These are phyloP conservation scores for Fusarium camptoceras DNA, from an alignment of 2,329 filamentous ascomycete species.

Conservation along the genomic window DNA sequence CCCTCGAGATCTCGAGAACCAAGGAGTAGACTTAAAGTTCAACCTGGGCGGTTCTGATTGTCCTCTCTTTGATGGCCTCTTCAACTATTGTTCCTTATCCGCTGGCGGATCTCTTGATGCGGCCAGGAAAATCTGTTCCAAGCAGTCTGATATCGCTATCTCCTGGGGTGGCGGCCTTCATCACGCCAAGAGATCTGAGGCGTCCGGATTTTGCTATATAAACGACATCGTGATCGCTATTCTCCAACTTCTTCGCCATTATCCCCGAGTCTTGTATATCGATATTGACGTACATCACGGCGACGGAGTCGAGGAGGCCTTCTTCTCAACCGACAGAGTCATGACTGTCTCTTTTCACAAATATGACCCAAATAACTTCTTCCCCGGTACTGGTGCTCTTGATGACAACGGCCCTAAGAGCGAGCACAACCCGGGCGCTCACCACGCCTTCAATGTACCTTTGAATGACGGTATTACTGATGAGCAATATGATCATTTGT, in stretches of 20 bases:
- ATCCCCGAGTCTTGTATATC: constrained; percentile 91
- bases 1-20: constrained; percentile 73
- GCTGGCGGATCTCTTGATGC: constrained; percentile 91
- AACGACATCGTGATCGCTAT: constrained; percentile 98
- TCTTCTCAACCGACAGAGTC: constrained; percentile 88
- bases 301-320: constrained; percentile 91
- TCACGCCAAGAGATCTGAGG: constrained; percentile 94
- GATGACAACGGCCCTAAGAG: constrained; percentile 86
- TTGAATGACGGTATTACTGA: constrained; percentile 92
- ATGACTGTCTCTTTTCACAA: constrained; percentile 98
- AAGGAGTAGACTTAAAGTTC: constrained; percentile 75
- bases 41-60: constrained; percentile 94
- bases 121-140: constrained; percentile 85
- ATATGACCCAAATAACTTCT: constrained; percentile 86
- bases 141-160: constrained; percentile 93
- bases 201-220: constrained; percentile 97
- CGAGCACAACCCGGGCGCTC: constrained; percentile 86
- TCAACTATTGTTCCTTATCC: constrained; percentile 94
- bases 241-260: constrained; percentile 83
- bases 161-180: constrained; percentile 98
- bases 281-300: constrained; percentile 95
- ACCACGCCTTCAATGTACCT: constrained; percentile 91
- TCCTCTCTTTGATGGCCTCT: constrained; percentile 94
- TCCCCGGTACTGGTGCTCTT: constrained; percentile 89
- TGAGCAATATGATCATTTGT: constrained; percentile 86